These are phyloP conservation scores for Neonectria sp. DNA, from an alignment of 2,329 filamentous ascomycete species.

Conservation along the genomic window DNA sequence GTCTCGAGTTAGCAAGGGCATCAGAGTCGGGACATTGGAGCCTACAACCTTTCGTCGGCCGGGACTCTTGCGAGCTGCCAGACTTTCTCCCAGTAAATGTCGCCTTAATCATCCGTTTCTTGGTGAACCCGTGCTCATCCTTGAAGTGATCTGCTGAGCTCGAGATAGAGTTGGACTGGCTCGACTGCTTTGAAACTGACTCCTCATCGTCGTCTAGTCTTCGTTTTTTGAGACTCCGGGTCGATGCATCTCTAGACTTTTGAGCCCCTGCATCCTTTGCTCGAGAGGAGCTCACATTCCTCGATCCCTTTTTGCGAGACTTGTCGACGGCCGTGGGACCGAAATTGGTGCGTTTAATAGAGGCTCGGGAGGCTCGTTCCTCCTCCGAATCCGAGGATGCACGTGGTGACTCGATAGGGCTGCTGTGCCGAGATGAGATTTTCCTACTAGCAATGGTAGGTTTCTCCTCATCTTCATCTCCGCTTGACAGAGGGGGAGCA, in stretches of 20 bases:
- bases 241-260: constrained; percentile 11
- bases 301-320: constrained; percentile 16
- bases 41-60: constrained; percentile 37
- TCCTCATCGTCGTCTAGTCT: constrained; percentile 9
- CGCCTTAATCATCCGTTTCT: constrained; percentile 29
- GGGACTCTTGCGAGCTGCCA: constrained; percentile 43
- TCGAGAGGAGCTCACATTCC: constrained; percentile 18
- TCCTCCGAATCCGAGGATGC: constrained; percentile 46
- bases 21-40: not conserved
- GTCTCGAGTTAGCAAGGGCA: not conserved
- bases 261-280: not conserved
- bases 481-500: constrained; percentile 50
- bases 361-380: constrained; percentile 43
- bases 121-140: constrained; percentile 46
- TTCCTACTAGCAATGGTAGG: not conserved
- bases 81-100: constrained; percentile 46
- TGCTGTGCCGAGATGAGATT: not conserved
- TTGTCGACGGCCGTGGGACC: constrained; percentile 9
- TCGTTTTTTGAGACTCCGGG: constrained; percentile 37
- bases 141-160: constrained; percentile 43
- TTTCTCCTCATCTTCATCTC: constrained; percentile 34
- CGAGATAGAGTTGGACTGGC: constrained; percentile 11
- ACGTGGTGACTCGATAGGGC: constrained; percentile 1
- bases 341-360: constrained; percentile 56
- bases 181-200: constrained; percentile 5